Conservation (phyloP, 164 flowering plant species). For the Paratinospora sagittata region DNA sequence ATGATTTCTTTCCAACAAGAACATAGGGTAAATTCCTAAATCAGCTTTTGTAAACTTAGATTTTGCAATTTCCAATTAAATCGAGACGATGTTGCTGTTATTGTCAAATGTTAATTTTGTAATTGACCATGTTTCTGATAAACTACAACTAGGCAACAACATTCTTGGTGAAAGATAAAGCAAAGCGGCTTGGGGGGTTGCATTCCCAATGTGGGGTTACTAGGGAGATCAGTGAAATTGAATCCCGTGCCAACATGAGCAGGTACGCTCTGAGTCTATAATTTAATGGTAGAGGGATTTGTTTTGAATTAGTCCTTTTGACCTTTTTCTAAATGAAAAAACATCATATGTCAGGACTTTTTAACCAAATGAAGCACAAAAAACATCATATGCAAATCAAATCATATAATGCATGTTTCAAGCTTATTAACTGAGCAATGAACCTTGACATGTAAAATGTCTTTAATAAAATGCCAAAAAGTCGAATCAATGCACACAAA, state of each 20-base stretch:
- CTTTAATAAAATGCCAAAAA: too few relatives aligned
- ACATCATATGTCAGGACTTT: too few relatives aligned
- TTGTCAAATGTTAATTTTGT: not conserved
- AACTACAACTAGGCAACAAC: conserved; percentile 23
- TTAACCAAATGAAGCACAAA: not conserved
- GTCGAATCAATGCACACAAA: too few relatives aligned
- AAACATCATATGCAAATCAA: not conserved
- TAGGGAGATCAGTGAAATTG: conserved; percentile 21
- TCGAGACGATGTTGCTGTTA: not conserved
- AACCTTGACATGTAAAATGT: too few relatives aligned
- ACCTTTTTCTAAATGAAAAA: too few relatives aligned
- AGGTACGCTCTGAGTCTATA: conserved; percentile 21
- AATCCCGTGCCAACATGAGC: conserved; percentile 22
- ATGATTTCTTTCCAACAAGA: conserved; percentile 32
- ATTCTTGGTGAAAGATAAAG: conserved; percentile 23
- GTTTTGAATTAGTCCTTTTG: not conserved
- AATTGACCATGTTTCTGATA: not conserved
- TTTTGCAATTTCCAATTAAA: not conserved
- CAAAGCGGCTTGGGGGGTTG: conserved; percentile 23
- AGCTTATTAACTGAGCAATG: not conserved
- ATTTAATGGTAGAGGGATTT: not conserved
- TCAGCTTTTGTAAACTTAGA: not conserved
- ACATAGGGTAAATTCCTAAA: conserved; percentile 32
- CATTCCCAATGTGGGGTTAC: conserved; percentile 27
- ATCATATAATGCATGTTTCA: not conserved